Evolutionary conservation across 2,329 filamentous ascomycete species (phyloP), one percentile per base, ranked within the genome.

Genomic region (Grosmannia clavigera): DNA sequence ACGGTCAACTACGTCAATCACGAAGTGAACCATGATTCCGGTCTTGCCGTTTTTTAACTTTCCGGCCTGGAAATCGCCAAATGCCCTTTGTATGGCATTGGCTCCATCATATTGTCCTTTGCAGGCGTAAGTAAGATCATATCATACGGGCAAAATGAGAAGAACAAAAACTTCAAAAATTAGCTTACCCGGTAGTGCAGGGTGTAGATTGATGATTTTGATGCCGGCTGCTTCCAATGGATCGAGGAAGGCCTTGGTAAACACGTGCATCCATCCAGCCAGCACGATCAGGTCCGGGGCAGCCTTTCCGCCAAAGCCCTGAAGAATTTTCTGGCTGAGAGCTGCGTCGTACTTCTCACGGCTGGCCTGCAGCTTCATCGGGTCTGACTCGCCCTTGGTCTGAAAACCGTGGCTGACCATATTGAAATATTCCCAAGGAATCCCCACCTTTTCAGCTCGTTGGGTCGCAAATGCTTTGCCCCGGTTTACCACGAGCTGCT

Each of bases 11-110:
- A 92, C 83, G 10, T 75, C 77, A 63, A 88, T 85, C 55, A 95
- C 90, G 72, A 92, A 86, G 74, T 96, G 91, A 19, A 90, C 84
- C 92, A 95, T 96, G 59, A 95, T 85, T 0, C 92, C 91, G 0
- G 91, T 95, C 64, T 79, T 80, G 64, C 80, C 80, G 65, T 87
- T 79, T 67, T 85, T 81, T 11, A 90, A 80, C 64, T 80, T 81
- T 6, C 81, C 80, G 2, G 73, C 75, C 69, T 84, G 72, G 69
- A 88, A 91, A 61, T 89, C 90, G 55, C 82, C 78, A 72, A 84
- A 90, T 3, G 91, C 90, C 29, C 89, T 79, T 66, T 87, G 83
- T 66, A 96, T 95, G 19, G 90, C 91, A 65, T 81, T 75, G 48
- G 84, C 82, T 5, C 91, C 91, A 65, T 92, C 87, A 69, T 90